These are phyloP conservation scores for Tolypocladium tundrense DNA, from an alignment of 2,329 filamentous ascomycete species.

Conservation along the genomic window DNA sequence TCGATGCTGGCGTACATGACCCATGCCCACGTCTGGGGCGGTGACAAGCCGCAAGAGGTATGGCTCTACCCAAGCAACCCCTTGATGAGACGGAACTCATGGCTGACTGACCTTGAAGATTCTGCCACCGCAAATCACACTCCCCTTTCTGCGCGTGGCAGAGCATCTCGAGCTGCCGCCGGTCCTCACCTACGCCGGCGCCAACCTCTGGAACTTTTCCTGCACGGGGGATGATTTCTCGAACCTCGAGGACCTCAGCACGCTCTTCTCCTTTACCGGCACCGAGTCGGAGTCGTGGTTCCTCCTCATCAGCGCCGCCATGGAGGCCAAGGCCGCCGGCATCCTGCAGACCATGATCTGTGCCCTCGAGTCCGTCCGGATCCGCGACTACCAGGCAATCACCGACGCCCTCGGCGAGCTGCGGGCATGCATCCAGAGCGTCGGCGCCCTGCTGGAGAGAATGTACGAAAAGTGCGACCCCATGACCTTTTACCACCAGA, in stretches of 20 bases:
- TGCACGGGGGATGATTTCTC: constrained; percentile 45
- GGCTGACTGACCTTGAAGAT: constrained; percentile 24
- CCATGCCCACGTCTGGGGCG: constrained; percentile 87
- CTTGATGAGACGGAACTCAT: neutral
- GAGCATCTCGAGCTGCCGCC: constrained; percentile 69
- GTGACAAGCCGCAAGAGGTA: constrained; percentile 63
- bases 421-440: constrained; percentile 54
- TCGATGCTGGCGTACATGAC: constrained; percentile 67
- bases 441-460: constrained; percentile 58
- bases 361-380: constrained; percentile 60
- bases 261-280: constrained; percentile 76
- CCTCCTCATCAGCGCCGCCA: constrained; percentile 78
- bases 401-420: constrained; percentile 54
- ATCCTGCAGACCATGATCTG: constrained; percentile 69
- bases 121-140: constrained; percentile 65
- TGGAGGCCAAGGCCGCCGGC: constrained; percentile 69
- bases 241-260: constrained; percentile 57
- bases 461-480: constrained; percentile 91
- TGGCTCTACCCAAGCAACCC: constrained; percentile 4
- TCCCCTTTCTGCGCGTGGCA: constrained; percentile 66
- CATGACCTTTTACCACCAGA: constrained; percentile 77
- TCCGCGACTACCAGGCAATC: constrained; percentile 50
- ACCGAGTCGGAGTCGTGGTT: constrained; percentile 93
- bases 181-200: constrained; percentile 79
- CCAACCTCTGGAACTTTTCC: constrained; percentile 85